Evolutionary conservation across 805 yeast genomes (phyloP), one percentile per base, ranked within the genome.

Genomic region (Metschnikowia vanudenii): DNA sequence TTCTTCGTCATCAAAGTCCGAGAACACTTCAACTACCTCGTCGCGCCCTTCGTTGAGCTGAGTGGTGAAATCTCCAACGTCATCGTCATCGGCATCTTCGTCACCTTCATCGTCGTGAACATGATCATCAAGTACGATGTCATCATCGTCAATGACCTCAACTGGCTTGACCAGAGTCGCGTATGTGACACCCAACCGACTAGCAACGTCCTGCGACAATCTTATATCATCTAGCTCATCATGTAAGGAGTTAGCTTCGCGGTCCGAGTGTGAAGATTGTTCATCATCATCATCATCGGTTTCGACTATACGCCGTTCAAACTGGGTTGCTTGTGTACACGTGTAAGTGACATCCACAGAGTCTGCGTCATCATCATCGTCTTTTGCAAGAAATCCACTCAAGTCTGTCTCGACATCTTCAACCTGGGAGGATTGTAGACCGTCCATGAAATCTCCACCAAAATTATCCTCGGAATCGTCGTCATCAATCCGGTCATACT

Each of bases 11-110:
- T 68, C 71, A 18, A 64, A 68, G 16, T 68, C 74, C 20, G 72
- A 69, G 3, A 59, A 53, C 14, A 72, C 57, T 38, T 72, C 75
- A 14, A 71, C 71, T 3, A 69, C 60, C 20, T 65, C 68, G 24
- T 60, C 76, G 14, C 76, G 53, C 41, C 70, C 75, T 36, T 69
- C 69, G 39, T 72, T 72, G 29, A 71, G 56, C 48, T 71, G 76
- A 1, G 75, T 69, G 20, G 68, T 64, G 43, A 66, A 67, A 28
- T 45, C 31, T 1, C 16, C 42, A 14, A n/a, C 28, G 12, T 39
- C 47, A 33, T 61, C 63, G 5, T 59, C 56, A 14, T 64, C 66
- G 3, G 3, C 12, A 8, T 26, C 28, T 8, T 26, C 33, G 33
- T 9, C 33, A 9, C 6, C 33, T 4, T 30, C 33, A 14, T 30